phyloP scores from a whole-genome alignment of 2,329 filamentous ascomycete genomes.

The Periconia sp. region DNA sequence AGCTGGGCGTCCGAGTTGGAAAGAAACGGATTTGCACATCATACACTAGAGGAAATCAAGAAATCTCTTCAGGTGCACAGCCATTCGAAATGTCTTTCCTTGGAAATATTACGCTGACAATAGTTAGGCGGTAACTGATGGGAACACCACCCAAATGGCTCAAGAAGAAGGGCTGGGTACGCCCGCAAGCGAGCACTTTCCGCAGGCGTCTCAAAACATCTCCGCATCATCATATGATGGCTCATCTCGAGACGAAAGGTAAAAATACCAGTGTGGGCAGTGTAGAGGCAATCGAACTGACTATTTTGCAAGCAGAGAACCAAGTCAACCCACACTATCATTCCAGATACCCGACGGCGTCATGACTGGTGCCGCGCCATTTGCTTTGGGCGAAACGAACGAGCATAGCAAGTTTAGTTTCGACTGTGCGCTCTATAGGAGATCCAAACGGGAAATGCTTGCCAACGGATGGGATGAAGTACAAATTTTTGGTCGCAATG shows the following conservation, averaged over 20 bases:
- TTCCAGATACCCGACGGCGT: conserved; percentile 22
- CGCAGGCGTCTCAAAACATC: conserved; percentile 21
- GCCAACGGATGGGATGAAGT: conserved; percentile 33
- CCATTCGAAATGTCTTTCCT: background rate
- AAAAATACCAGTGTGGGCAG: conserved; percentile 6
- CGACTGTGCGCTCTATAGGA: conserved; percentile 36
- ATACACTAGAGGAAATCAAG: conserved; percentile 40
- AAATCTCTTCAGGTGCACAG: conserved; percentile 37
- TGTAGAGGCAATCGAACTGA: conserved; percentile 16
- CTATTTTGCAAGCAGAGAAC: conserved; percentile 28
- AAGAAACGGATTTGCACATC: conserved; percentile 41
- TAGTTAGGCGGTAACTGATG: conserved; percentile 25
- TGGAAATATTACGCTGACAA: conserved; percentile 10
- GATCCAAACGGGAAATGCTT: conserved; percentile 35
- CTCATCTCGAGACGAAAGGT: conserved; percentile 38
- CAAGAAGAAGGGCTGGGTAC: conserved; percentile 31
- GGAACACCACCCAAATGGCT: conserved; percentile 15
- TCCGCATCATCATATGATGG: conserved; percentile 35
- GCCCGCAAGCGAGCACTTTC: conserved; percentile 28
- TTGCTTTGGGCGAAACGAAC: conserved; percentile 22
- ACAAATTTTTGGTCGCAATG: conserved; percentile 36
- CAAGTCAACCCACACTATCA: conserved; percentile 31
- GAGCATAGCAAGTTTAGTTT: conserved; percentile 34
- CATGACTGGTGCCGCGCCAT: conserved; percentile 21
- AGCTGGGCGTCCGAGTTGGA: conserved; percentile 40